Evolutionary conservation across 2,329 filamentous ascomycete genomes (phyloP).

Genomic region (Whalleya microplaca): DNA sequence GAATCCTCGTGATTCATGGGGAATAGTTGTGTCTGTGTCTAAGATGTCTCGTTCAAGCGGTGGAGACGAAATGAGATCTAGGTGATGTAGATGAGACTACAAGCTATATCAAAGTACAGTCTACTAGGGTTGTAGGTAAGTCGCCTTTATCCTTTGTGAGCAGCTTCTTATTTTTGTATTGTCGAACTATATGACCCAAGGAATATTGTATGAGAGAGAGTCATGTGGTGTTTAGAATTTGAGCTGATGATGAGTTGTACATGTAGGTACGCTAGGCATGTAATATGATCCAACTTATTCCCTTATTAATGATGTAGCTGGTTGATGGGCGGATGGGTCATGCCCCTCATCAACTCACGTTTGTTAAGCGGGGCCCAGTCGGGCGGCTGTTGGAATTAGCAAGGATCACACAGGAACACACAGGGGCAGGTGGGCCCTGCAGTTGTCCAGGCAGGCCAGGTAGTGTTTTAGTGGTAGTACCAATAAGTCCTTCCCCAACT

Average conservation of each 20-base stretch:
- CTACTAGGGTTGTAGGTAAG: too few relatives aligned
- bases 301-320: too few relatives aligned
- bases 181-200: too few relatives aligned
- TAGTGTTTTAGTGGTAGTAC: not conserved
- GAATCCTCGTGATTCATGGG: constrained; percentile 12
- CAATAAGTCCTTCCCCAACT: too few relatives aligned
- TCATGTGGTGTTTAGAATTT: too few relatives aligned
- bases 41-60: not conserved
- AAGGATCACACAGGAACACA: not conserved
- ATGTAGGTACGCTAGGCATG: too few relatives aligned
- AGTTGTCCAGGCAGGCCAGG: not conserved
- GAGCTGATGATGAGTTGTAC: too few relatives aligned
- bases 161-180: too few relatives aligned
- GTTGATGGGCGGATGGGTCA: not conserved
- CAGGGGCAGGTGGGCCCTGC: not conserved
- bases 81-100: not conserved
- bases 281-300: too few relatives aligned
- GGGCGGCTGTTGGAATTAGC: not conserved
- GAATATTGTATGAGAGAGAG: too few relatives aligned
- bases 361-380: not conserved
- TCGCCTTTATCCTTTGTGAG: too few relatives aligned
- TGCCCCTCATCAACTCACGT: not conserved
- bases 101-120: too few relatives aligned
- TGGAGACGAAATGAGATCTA: not conserved
- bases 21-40: not conserved